Base-by-base conservation (phyloP, 2,329 filamentous ascomycete species). In the Fusarium sambucinum region DNA sequence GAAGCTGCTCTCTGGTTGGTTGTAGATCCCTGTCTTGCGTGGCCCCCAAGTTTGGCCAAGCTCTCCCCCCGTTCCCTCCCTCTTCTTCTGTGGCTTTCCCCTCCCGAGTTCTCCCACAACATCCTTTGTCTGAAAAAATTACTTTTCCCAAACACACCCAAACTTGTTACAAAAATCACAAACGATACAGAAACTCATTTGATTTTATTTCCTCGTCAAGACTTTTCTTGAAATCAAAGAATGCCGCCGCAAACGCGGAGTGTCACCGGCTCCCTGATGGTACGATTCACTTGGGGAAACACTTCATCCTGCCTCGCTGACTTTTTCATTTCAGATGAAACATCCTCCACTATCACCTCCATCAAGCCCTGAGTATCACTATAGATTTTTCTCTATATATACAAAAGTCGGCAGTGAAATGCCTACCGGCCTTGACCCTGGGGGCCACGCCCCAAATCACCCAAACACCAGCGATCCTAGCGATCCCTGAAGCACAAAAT, bases 1-100 rank as follows among this genome's bases (percentile, higher is more conserved):
- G 23, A 13, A 2, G n/a, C 47, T 27, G 23, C 29, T 32, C 25
- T 38, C 58, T 52, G 57, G 59, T 63, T 61, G 50, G 50, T 19
- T 30, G 29, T 32, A 17, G 50, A 56, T 17, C 47, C 33, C 21
- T 29, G 35, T 41, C 33, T 23, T 35, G 30, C 55, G 25, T 46
- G 21, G 48, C 59, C 48, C 29, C 42, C 37, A 33, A 21, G 21
- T 30, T 51, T 48, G 42, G 44, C 32, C 30, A 44, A 61, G 48
- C 23, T 30, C 27, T 5, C 42, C 44, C 29, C 29, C n/a, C n/a
- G n/a, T 38, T 38, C 35, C 12, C 35, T 38, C 35, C 35, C 11
- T 12, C 35, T n/a, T 16, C 35, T 38, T 12, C 57, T 59, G 54
- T 54, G 23, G 46, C 46, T 32, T 45, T 27, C 56, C 41, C 46